Conservation (phyloP, 2,329 filamentous ascomycete species). For the Pseudopithomyces maydicus region DNA sequence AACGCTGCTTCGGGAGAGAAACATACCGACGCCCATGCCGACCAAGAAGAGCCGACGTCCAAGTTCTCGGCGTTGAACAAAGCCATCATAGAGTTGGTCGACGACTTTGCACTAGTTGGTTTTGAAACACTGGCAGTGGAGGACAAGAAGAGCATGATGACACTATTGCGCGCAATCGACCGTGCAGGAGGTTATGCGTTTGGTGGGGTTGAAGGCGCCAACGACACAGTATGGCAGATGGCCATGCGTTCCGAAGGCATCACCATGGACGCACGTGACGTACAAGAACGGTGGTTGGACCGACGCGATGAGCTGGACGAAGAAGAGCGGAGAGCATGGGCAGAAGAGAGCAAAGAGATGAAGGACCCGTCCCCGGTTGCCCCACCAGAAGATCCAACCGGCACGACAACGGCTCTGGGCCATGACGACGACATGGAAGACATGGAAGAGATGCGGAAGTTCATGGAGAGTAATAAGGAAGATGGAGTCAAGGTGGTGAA, state of each 20-base stretch:
- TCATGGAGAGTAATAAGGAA: conserved; percentile 49
- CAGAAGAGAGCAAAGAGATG: conserved; percentile 69
- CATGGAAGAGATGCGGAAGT: conserved; percentile 46
- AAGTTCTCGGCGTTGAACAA: conserved; percentile 87
- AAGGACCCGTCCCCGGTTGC: conserved; percentile 21
- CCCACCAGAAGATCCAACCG: conserved; percentile 8
- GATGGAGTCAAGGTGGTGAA: conserved; percentile 75
- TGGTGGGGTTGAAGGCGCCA: conserved; percentile 85
- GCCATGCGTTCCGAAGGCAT: conserved; percentile 77
- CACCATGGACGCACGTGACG: conserved; percentile 81
- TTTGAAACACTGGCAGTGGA: conserved; percentile 96
- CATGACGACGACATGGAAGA: conserved; percentile 25
- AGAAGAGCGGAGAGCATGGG: conserved; percentile 73
- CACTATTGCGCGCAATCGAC: conserved; percentile 85
- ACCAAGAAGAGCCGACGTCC: conserved; percentile 39
- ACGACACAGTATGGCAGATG: conserved; percentile 96
- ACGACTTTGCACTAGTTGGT: conserved; percentile 85
- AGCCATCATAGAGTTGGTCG: conserved; percentile 83
- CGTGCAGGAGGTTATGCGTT: conserved; percentile 93
- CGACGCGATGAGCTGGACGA: conserved; percentile 86
- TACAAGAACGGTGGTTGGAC: conserved; percentile 96
- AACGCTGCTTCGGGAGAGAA: conserved; percentile 12
- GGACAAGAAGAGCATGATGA: conserved; percentile 97
- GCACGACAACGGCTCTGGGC: conserved; percentile 17
- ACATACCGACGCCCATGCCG: conserved; percentile 51